Base-by-base conservation (phyloP, 495 filamentous ascomycete genomes). In the Neurospora discreta region DNA sequence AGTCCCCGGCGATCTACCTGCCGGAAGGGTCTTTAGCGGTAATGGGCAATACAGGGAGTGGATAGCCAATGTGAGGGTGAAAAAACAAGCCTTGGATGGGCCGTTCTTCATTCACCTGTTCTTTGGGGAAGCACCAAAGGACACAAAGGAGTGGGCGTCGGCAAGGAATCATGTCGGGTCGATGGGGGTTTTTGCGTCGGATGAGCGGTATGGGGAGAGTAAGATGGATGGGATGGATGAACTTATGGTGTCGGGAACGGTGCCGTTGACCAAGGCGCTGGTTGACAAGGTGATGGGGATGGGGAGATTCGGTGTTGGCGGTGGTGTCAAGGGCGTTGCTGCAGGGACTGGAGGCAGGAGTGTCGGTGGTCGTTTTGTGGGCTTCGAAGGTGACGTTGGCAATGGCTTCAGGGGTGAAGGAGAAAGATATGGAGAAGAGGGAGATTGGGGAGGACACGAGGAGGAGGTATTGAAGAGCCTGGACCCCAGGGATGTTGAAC, bases 41-140 rank as follows among this genome's bases (percentile, higher is more conserved):
- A 73, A 74, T 43, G 52, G 52, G 8, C 72, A 74, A 11, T 84
- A 87, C 73, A 81, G 80, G 36, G 85, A 92, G 75, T 92, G 89
- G 85, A 82, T 86, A n/a, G 84, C 84, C 71, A 89, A 88, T 75
- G 83, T 92, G 72, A 76, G 78, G 11, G 88, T 88, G 16, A 77
- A 81, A 38, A 89, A 87, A 74, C 85, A 85, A 69, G 87, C 84
- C n/a, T 77, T 90, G 39, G 74, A 82, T 39, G 83, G 84, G 23
- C 84, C 86, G 1, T 88, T 87, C 77, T 85, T 82, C 41, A 79
- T 92, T 69, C 86, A 87, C 74, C 75, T 92, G 69, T 92, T 91
- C 80, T 73, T 91, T 18, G 89, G 89, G 13, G 75, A 80, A 3
- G 76, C 81, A 5, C 79, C 81, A n/a, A 39, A 69, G 4, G 79